Base-by-base conservation (phyloP, 1,284 basidiomycete genomes). In the Mycosarcoma maydis region DNA sequence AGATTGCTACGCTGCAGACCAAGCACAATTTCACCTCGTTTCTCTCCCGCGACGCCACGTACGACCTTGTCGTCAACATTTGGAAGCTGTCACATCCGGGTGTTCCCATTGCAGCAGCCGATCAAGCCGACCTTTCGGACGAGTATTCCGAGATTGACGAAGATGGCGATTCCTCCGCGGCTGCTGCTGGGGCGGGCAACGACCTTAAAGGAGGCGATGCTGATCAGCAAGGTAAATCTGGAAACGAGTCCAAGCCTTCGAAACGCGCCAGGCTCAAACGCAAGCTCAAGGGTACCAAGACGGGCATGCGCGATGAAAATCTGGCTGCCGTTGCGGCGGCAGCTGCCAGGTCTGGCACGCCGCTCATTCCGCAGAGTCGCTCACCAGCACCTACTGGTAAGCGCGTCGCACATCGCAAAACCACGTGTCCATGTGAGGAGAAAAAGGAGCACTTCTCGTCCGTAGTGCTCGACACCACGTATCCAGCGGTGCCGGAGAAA, bases 11-110 rank as follows among this genome's bases (percentile, higher is more conserved):
- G 0, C 86, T 88, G 24, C 89, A 90, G 61, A 82, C 83, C 34
- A 84, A 85, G 85, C 93, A 98, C 83, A 92, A 90, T 0, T 98
- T 98, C 78, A 92, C 94, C 0, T 96, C 94, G 6, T 94, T 99
- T 85, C 89, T 98, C 68, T 91, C 94, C 0, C 88, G 96, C 17
- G 95, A 99, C 82, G 93, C 92, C 30, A 94, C 94, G 0, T 95
- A 89, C 84, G 95, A 98, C 83, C 92, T 99, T 52, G 92, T 98
- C 43, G 88, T 88, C 82, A 97, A 96, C 82, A 94, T 98, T 65
- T 98, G 95, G 95, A 87, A 90, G 19, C 88, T 96, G 26, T 90
- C 90, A 3, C 89, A 92, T 49, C 94, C 94, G 0, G 89, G 89
- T 39, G 89, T 90, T 32, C 84, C 84, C 9, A 83, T 82, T 30